A percentile compares a stretch with the other conserved stretches of the same genome.
Evolutionary conservation across 2,329 filamentous ascomycete genomes (phyloP).

Genomic region (Colletotrichum coccodes): DNA sequence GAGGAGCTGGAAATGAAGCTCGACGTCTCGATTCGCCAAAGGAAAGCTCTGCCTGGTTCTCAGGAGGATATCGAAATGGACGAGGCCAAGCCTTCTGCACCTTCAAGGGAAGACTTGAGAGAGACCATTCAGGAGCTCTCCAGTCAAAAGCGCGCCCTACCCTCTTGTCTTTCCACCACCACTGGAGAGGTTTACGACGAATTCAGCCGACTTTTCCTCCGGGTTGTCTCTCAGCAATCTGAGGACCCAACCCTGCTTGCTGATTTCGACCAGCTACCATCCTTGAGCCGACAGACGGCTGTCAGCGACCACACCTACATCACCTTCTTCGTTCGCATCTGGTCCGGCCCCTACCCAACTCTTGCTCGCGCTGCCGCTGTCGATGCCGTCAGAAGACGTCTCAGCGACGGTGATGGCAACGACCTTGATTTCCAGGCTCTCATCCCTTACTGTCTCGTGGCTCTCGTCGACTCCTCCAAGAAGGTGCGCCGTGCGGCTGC

Average conservation of each 20-base stretch:
- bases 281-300: slow-evolving; percentile 64
- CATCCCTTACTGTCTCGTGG: slow-evolving; percentile 82
- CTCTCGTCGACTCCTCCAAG: slow-evolving; percentile 79
- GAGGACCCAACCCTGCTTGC: slow-evolving; percentile 51
- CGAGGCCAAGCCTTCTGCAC: slow-evolving; percentile 42
- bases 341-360: slow-evolving; percentile 77
- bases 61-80: slow-evolving; percentile 63
- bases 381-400: slow-evolving; percentile 66
- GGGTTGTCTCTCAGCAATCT: slow-evolving; percentile 57
- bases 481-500: slow-evolving; percentile 81
- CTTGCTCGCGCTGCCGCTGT: slow-evolving; percentile 77
- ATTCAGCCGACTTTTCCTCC: slow-evolving; percentile 68
- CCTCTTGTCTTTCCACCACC: slow-evolving; percentile 63
- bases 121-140: slow-evolving; percentile 51
- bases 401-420: slow-evolving; percentile 61
- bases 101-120: slow-evolving; percentile 48
- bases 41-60: slow-evolving; percentile 58
- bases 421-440: slow-evolving; percentile 79
- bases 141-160: slow-evolving; percentile 47
- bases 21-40: slow-evolving; percentile 73
- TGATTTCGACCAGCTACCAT: slow-evolving; percentile 64
- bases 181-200: slow-evolving; percentile 65
- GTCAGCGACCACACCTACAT: slow-evolving; percentile 74
- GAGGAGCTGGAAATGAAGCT: slow-evolving; percentile 80
- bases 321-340: slow-evolving; percentile 80